Evolutionary conservation across 2,329 filamentous ascomycete genomes (phyloP), one percentile per base, ranked within the genome.

Genomic region (Colletotrichum chlorophyti): DNA sequence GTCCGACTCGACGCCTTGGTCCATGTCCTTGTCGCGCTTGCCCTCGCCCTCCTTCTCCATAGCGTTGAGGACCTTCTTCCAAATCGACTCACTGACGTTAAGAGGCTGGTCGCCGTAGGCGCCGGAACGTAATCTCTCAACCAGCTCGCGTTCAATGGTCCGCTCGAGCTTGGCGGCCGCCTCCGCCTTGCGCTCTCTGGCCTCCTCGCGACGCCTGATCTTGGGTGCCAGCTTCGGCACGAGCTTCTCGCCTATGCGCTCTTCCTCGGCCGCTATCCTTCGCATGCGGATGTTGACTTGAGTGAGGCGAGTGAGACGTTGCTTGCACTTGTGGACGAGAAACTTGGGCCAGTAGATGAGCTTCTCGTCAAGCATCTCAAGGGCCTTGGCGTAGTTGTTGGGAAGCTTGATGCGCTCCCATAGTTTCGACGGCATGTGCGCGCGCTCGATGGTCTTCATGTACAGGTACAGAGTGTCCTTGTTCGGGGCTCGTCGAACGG

Each of bases 311-410:
- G 95, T 98, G 40, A 98, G 84, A 60, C 95, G 88, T 79, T 98
- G 95, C 81, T 99, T 99, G 82, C 92, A 95, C 78, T 96, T 97
- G 79, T 97, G 93, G 29, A 92, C 79, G 63, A 97, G 78, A 71
- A 96, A 97, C 74, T 97, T 96, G 53, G 94, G 93, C 83, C 93
- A 98, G 82, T 97, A 98, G 69, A 93, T 90, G 65, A 97, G 81
- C 45, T 89, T 85, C 66, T 91, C 85, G 72, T 97, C 93, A 65
- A 99, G 86, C 73, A 96, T 91, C 65, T 91, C 85, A 23, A 99
- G 84, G 1, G 95, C 95, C 71, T 93, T 90, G 63, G 88, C 86
- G 75, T 98, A 98, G 80, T 98, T 97, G 67, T 87, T 86, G 24
- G 91, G 92, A 29, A 99, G 81, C 70, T 93, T 91, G 72, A 97